Conservation (phyloP, 1,139 yeast genomes). For the Zygosaccharomyces sapae region DNA sequence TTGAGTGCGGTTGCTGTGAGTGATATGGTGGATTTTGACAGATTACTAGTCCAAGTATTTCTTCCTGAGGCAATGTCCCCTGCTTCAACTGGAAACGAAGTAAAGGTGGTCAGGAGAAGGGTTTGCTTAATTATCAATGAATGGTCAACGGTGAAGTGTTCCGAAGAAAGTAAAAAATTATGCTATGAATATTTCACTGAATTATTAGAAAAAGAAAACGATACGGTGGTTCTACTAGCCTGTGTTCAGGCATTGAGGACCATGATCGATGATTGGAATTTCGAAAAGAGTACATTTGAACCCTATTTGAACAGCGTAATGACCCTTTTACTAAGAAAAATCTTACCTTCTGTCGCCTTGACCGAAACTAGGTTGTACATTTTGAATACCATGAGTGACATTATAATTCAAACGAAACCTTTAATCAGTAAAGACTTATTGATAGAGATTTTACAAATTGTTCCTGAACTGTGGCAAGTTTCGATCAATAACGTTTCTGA, state of each 20-base stretch:
- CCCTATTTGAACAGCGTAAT: slow-evolving; percentile 60
- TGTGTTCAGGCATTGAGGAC: slow-evolving; percentile 68
- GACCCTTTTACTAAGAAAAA: slow-evolving; percentile 41
- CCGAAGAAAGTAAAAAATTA: slow-evolving; percentile 50
- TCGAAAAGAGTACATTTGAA: slow-evolving; percentile 59
- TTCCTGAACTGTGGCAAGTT: slow-evolving; percentile 74
- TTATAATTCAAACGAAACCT: slow-evolving; percentile 65
- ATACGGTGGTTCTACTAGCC: slow-evolving; percentile 70
- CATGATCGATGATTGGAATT: slow-evolving; percentile 83
- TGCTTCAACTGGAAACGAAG: slow-evolving; percentile 24
- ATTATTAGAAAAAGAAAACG: slow-evolving; percentile 45
- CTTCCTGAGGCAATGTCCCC: slow-evolving; percentile 55
- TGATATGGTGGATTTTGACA: slow-evolving; percentile 61
- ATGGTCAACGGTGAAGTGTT: slow-evolving; percentile 71
- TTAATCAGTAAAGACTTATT: slow-evolving; percentile 49
- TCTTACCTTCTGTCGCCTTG: slow-evolving; percentile 47
- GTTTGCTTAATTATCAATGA: slow-evolving; percentile 71
- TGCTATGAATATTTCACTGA: slow-evolving; percentile 54
- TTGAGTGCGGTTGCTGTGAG: slow-evolving; percentile 64
- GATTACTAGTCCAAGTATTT: slow-evolving; percentile 52
- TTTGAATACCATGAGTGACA: slow-evolving; percentile 58
- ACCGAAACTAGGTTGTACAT: slow-evolving; percentile 75
- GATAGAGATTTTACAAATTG: slow-evolving; percentile 51
- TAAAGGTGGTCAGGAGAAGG: slow-evolving; percentile 69
- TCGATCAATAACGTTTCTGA: slow-evolving; percentile 52